A percentile compares a stretch with the other conserved stretches of the same genome.
Conservation (phyloP, 495 filamentous ascomycete genomes). For the Baudoinia panamericana region DNA sequence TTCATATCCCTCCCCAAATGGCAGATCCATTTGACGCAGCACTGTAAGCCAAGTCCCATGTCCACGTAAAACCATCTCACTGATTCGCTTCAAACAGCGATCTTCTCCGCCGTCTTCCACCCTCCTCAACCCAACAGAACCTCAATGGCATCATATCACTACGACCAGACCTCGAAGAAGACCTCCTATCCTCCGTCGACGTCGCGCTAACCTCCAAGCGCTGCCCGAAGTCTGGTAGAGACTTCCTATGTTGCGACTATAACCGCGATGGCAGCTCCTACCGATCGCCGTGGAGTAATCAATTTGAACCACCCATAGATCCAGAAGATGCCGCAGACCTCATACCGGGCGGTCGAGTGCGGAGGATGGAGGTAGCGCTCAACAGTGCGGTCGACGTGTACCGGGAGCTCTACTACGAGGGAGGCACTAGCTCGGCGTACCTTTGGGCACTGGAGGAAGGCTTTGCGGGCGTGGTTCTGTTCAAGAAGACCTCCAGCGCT, state of each 20-base stretch:
- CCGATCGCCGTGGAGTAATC: constrained; percentile 94
- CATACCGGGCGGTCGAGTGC: constrained; percentile 40
- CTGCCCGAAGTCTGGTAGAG: constrained; percentile 76
- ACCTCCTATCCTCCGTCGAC: constrained; percentile 93
- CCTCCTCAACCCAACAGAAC: constrained; percentile 74
- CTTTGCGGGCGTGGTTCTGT: constrained; percentile 85
- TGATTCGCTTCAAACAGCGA: constrained; percentile 47
- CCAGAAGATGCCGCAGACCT: constrained; percentile 40
- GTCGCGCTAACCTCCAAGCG: constrained; percentile 78
- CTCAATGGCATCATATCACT: constrained; percentile 73
- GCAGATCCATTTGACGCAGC: constrained; percentile 45
- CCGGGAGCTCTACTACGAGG: constrained; percentile 94
- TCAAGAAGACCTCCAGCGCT: constrained; percentile 54
- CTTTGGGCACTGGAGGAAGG: constrained; percentile 98
- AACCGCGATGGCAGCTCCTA: constrained; percentile 98
- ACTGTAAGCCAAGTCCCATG: constrained; percentile 34
- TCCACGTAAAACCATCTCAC: constrained; percentile 24
- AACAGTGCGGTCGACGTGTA: constrained; percentile 98
- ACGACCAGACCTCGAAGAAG: constrained; percentile 85
- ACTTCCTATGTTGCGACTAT: constrained; percentile 98
- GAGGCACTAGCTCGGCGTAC: constrained; percentile 87
- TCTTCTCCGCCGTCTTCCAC: constrained; percentile 94
- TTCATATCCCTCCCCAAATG: no score
- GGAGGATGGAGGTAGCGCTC: constrained; percentile 82
- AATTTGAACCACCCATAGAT: constrained; percentile 75